phyloP scores from a whole-genome alignment of 305 asterid species.

The Fraxinus sp. region DNA sequence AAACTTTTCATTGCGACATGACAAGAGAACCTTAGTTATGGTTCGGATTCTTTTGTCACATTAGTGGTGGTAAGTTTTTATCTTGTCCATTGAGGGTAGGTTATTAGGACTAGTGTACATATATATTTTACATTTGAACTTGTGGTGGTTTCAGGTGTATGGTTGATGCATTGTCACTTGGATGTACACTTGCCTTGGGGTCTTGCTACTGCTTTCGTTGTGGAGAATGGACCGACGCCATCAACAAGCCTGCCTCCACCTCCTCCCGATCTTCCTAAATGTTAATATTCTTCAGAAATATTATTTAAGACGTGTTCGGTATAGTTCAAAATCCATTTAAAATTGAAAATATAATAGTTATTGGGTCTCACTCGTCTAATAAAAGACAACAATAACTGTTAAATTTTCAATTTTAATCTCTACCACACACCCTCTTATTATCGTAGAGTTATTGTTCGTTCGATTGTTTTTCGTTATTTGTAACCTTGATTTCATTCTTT shows the following conservation, averaged over 20 bases:
- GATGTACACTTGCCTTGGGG: slow-evolving; percentile 68
- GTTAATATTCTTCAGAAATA: slow-evolving; percentile 24
- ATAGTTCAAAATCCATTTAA: too few relatives aligned
- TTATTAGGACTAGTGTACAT: too few relatives aligned
- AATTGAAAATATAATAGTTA: too few relatives aligned
- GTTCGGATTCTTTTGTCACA: too few relatives aligned
- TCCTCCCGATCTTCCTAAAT: slow-evolving; percentile 54
- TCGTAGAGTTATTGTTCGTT: neutral
- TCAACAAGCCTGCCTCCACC: slow-evolving; percentile 62
- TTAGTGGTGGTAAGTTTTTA: too few relatives aligned
- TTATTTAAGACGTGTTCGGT: neutral
- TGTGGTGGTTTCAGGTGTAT: slow-evolving; percentile 35
- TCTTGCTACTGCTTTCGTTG: slow-evolving; percentile 44
- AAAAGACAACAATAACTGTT: too few relatives aligned
- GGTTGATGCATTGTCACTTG: slow-evolving; percentile 70
- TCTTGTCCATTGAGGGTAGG: too few relatives aligned
- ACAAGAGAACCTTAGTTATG: too few relatives aligned
- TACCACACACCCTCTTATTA: neutral
- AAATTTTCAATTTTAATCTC: too few relatives aligned
- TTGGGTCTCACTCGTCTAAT: too few relatives aligned
- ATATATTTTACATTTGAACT: neutral
- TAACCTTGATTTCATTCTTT: neutral
- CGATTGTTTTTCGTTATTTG: neutral
- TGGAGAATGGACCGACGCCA: slow-evolving; percentile 60
- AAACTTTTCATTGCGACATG: too few relatives aligned